Evolutionary conservation across 306 rosid species (phyloP).

Genomic region (Senna tora): DNA sequence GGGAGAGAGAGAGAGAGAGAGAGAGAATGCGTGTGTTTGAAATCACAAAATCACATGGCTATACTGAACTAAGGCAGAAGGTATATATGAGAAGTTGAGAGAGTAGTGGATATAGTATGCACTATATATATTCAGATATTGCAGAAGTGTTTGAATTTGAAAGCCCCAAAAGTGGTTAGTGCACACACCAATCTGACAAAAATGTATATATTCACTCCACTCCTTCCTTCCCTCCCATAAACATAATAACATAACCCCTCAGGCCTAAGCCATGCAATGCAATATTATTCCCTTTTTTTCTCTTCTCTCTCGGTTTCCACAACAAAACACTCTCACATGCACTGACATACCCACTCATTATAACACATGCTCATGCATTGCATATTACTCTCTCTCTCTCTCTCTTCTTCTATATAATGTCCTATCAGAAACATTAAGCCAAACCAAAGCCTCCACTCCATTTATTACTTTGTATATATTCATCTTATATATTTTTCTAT

Average conservation of each 20-base stretch:
- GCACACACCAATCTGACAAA: constrained; percentile 65
- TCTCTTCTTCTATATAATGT: background rate
- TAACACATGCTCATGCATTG: constrained; percentile 89
- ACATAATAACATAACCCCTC: constrained; percentile 5
- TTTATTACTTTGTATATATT: too few species aligned
- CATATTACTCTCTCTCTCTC: constrained; percentile 34
- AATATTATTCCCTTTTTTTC: constrained; percentile 35
- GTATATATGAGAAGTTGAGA: too few species aligned
- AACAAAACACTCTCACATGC: constrained; percentile 64
- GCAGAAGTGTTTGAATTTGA: constrained; percentile 4
- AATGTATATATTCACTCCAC: background rate
- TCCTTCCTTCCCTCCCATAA: background rate
- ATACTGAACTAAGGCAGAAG: background rate
- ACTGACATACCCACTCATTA: constrained; percentile 83
- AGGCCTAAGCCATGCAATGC: constrained; percentile 65
- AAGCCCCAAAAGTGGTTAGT: constrained; percentile 48
- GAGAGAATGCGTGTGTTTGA: constrained; percentile 30
- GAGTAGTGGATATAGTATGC: too few species aligned
- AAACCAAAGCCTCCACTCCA: background rate
- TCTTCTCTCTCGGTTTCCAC: constrained; percentile 47
- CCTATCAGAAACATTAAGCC: background rate
- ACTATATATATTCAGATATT: too few species aligned
- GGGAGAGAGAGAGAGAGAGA: constrained; percentile 39
- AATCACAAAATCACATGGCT: constrained; percentile 53
- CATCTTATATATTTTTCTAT: too few species aligned